These are phyloP conservation scores for Ogataea saltuana DNA, from an alignment of 805 yeast genomes.

Conservation along the genomic window DNA sequence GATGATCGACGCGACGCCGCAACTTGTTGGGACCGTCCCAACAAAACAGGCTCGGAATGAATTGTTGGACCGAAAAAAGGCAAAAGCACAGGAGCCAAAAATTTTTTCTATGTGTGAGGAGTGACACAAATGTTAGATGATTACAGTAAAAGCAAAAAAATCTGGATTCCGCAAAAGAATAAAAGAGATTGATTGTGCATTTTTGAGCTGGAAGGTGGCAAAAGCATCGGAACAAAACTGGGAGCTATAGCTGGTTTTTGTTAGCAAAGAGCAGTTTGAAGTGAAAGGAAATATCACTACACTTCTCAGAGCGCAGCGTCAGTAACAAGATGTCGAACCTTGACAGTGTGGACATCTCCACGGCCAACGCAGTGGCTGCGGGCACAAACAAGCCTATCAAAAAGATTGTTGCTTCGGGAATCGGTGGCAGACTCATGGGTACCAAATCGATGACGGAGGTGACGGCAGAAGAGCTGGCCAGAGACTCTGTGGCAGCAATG, in stretches of 20 bases:
- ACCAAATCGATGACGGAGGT: constrained; percentile 69
- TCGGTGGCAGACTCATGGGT: constrained; percentile 79
- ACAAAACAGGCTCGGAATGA: constrained; percentile 11
- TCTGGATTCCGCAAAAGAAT: not conserved
- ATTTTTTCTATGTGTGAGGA: not conserved
- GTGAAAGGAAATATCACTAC: not conserved
- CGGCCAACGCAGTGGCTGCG: constrained; percentile 78
- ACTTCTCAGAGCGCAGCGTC: not conserved
- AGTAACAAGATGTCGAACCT: constrained; percentile 22
- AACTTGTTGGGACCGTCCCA: constrained; percentile 17
- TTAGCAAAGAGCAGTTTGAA: constrained; percentile 5
- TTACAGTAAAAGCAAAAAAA: not conserved
- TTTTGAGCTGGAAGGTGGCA: constrained; percentile 1
- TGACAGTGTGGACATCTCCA: constrained; percentile 57
- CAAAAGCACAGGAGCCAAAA: constrained; percentile 4
- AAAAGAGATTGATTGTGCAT: not conserved
- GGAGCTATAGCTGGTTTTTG: constrained; percentile 3
- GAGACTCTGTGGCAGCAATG: constrained; percentile 50
- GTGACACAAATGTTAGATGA: constrained; percentile 1
- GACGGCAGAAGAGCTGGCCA: constrained; percentile 62
- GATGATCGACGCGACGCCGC: constrained; percentile 8
- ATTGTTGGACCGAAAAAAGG: constrained; percentile 6
- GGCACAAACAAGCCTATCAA: constrained; percentile 72
- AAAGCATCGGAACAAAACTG: not conserved
- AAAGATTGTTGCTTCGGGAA: constrained; percentile 75